phyloP scores from a whole-genome alignment of 78 protist genomes.

The Guillardia theta region DNA sequence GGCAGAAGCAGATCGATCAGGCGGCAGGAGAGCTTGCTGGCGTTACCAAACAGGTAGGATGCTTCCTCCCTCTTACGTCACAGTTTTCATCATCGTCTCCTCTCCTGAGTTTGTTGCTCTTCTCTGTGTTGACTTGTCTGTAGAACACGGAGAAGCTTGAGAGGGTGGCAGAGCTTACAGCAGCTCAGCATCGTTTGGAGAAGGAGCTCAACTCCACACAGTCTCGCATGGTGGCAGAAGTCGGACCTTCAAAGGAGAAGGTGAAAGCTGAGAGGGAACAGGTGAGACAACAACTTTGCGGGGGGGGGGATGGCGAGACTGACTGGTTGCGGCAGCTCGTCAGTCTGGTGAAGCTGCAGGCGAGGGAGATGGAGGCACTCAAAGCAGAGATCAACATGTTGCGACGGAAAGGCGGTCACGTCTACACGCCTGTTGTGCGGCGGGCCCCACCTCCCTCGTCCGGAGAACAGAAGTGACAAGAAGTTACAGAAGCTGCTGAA shows the following conservation, averaged over 20 bases:
- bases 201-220: constrained; percentile 11
- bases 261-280: not conserved
- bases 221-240: constrained; percentile 2
- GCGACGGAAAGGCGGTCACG: constrained; percentile 48
- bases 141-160: not conserved
- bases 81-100: not conserved
- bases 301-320: not conserved
- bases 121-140: not conserved
- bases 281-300: not conserved
- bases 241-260: constrained; percentile 28
- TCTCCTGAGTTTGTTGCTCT: not conserved
- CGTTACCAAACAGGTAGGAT: not conserved
- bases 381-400: constrained; percentile 50
- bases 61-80: not conserved
- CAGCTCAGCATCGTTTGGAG: constrained; percentile 27
- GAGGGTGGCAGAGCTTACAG: not conserved
- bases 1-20: not conserved
- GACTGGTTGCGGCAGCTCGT: not conserved
- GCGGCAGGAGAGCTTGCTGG: not conserved
- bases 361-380: constrained; percentile 39
- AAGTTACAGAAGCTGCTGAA: too few species aligned
- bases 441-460: too few species aligned
- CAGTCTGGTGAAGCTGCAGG: constrained; percentile 26
- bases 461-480: too few species aligned
- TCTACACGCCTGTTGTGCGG: constrained; percentile 17